Percentiles rank a stretch among this genome's conserved stretches.
Conservation (phyloP, 805 yeast species). For the Kuraishia ogatae region DNA sequence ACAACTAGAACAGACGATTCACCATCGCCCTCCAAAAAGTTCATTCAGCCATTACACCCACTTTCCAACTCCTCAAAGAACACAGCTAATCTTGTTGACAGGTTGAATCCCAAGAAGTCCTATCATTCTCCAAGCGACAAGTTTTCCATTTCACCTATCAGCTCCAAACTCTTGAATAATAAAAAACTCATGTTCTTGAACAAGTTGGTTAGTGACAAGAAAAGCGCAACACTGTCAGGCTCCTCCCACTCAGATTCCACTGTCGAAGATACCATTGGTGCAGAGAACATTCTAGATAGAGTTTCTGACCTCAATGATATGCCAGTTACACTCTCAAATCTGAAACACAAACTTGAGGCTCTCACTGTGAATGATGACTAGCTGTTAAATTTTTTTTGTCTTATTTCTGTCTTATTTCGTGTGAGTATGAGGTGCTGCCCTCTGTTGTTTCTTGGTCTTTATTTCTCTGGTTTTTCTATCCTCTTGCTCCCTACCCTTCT, state of each 20-base stretch:
- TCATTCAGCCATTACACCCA: conserved; percentile 2
- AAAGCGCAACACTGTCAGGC: background rate
- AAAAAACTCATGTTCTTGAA: conserved; percentile 7
- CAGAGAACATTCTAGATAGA: background rate
- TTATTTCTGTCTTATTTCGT: too few species aligned
- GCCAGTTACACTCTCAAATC: background rate
- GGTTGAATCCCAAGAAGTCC: background rate
- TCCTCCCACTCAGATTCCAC: background rate
- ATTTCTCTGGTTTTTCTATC: background rate
- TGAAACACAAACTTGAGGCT: conserved; percentile 10
- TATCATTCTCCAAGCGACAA: conserved; percentile 12
- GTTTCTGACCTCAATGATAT: background rate
- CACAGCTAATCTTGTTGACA: background rate
- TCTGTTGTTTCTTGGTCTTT: background rate
- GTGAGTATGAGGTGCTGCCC: too few species aligned
- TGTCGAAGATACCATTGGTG: background rate
- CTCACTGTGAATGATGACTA: conserved; percentile 2
- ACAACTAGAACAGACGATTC: background rate
- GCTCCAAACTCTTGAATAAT: conserved; percentile 8
- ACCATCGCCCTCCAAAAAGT: conserved; percentile 1
- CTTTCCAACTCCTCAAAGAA: background rate
- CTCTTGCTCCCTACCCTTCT: background rate
- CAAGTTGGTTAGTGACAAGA: conserved; percentile 1
- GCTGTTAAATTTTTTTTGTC: conserved; percentile 12
- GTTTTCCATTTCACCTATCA: conserved; percentile 10